These are phyloP conservation scores for Magnusiomyces paraingens DNA, from an alignment of 1,139 yeast genomes.

Conservation along the genomic window DNA sequence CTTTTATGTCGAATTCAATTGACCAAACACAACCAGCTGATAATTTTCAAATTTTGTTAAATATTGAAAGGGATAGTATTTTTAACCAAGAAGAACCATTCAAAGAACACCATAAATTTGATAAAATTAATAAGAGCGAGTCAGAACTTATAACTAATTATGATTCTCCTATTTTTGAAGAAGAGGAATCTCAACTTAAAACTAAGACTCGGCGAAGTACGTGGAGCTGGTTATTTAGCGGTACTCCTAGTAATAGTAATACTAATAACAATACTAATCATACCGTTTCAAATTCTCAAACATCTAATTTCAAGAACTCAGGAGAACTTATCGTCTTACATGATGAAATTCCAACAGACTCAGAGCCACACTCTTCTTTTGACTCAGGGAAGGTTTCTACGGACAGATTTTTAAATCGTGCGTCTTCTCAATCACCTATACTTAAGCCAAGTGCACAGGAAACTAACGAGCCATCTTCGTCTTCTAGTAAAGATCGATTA, in stretches of 20 bases:
- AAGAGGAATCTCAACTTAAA: constrained; percentile 14
- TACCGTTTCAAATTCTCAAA: no score
- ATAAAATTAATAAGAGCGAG: no score
- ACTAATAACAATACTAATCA: not conserved
- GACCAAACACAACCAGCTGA: no score
- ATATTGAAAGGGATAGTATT: no score
- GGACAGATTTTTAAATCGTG: constrained; percentile 13
- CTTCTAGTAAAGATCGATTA: constrained; percentile 12
- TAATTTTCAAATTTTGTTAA: no score
- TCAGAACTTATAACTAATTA: not conserved
- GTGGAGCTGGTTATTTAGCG: constrained; percentile 25
- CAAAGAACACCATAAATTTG: no score
- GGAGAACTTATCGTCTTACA: no score
- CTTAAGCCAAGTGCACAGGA: not conserved
- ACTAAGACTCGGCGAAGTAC: constrained; percentile 20
- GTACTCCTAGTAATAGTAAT: not conserved
- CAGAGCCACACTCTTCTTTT: not conserved
- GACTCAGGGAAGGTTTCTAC: constrained; percentile 11
- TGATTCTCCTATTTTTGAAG: constrained; percentile 1
- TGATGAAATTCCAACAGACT: not conserved
- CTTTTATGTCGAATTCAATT: no score
- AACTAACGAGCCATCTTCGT: not conserved
- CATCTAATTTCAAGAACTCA: no score
- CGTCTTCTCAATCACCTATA: not conserved
- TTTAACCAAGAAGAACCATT: no score